Evolutionary conservation across 805 yeast species (phyloP).

Genomic region (Pichia deserticola): DNA sequence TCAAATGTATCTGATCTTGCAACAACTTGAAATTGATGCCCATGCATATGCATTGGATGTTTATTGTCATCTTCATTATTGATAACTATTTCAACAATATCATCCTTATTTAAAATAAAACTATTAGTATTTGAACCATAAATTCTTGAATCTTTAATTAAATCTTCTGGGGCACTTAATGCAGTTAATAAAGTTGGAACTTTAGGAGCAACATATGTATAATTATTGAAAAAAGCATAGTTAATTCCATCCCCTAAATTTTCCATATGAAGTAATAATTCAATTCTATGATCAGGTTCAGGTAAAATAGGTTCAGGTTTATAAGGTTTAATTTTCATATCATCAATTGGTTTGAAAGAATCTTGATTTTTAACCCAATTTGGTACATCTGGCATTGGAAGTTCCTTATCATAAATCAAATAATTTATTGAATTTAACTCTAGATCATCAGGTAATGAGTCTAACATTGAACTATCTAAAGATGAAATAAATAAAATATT

Average conservation of each 20-base stretch:
- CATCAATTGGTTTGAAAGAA: conserved; percentile 34
- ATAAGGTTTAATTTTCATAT: conserved; percentile 38
- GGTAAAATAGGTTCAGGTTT: conserved; percentile 36
- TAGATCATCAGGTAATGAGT: conserved; percentile 54
- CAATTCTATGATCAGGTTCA: conserved; percentile 56
- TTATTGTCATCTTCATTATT: conserved; percentile 81
- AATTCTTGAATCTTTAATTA: conserved; percentile 49
- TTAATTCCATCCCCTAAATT: conserved; percentile 67
- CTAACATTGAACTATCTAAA: conserved; percentile 63
- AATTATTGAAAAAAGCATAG: conserved; percentile 68
- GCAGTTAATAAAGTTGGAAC: conserved; percentile 66
- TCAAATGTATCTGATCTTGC: conserved; percentile 57
- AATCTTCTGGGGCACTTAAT: conserved; percentile 46
- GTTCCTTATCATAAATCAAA: conserved; percentile 39
- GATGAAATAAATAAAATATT: conserved; percentile 58
- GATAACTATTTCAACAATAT: conserved; percentile 66
- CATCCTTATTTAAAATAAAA: conserved; percentile 50
- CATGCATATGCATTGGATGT: conserved; percentile 97
- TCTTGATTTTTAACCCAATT: conserved; percentile 19
- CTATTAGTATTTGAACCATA: conserved; percentile 70
- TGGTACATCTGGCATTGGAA: conserved; percentile 17
- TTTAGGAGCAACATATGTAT: conserved; percentile 57
- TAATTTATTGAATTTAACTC: conserved; percentile 47
- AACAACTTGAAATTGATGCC: conserved; percentile 77
- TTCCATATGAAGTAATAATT: conserved; percentile 54